Evolutionary conservation across 495 filamentous ascomycete genomes (phyloP).

Genomic region (Annulohypoxylon stygium): DNA sequence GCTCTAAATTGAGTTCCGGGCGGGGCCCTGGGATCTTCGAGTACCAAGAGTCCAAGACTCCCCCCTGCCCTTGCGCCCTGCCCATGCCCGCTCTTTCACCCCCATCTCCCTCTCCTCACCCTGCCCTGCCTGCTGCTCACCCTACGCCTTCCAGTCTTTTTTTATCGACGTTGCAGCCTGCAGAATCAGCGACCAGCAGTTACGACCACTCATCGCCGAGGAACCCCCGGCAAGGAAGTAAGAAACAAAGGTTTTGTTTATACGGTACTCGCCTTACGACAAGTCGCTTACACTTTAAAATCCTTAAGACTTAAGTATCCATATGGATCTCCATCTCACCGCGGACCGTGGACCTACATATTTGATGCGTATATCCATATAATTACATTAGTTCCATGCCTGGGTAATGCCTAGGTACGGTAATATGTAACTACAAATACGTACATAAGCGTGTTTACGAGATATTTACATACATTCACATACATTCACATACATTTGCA

Average conservation of each 20-base stretch:
- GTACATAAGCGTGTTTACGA: background rate
- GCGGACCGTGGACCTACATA: background rate
- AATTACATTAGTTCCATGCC: background rate
- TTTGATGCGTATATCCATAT: background rate
- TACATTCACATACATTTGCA: background rate
- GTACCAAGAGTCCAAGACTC: background rate
- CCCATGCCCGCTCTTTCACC: background rate
- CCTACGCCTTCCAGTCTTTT: slow-evolving; percentile 32
- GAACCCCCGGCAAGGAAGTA: slow-evolving; percentile 35
- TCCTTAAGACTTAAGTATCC: no score
- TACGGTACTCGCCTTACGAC: slow-evolving; percentile 14
- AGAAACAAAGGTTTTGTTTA: slow-evolving; percentile 9
- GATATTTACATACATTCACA: background rate
- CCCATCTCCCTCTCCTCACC: no score
- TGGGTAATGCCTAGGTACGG: background rate
- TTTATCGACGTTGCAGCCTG: slow-evolving; percentile 27
- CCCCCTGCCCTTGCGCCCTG: background rate
- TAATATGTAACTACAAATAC: background rate
- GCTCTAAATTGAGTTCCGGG: slow-evolving; percentile 35
- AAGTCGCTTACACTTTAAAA: slow-evolving; percentile 10
- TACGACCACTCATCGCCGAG: slow-evolving; percentile 44
- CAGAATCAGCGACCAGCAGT: slow-evolving; percentile 21
- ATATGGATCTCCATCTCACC: background rate
- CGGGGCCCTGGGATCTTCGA: slow-evolving; percentile 23
- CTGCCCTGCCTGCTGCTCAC: background rate